These are phyloP conservation scores for Kodamaea kaohsiungensis DNA, from an alignment of 805 yeast genomes.

Conservation along the genomic window DNA sequence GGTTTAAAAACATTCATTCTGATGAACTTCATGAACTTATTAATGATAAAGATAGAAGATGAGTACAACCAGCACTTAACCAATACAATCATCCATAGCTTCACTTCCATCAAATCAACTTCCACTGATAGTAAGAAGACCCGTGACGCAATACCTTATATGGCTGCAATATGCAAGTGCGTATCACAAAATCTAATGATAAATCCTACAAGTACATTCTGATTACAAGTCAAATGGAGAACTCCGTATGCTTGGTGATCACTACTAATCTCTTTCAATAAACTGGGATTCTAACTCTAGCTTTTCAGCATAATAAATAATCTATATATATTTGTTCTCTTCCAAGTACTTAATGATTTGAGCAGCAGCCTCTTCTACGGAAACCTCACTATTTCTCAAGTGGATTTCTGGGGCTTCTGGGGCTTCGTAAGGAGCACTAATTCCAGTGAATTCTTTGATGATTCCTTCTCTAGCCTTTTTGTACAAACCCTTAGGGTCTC, in stretches of 20 bases:
- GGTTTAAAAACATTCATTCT: too few species aligned
- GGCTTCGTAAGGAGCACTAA: slow-evolving; percentile 94
- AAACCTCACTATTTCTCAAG: slow-evolving; percentile 62
- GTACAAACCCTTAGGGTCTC: slow-evolving; percentile 97
- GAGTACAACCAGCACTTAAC: too few species aligned
- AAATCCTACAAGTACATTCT: too few species aligned
- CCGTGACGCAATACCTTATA: not conserved
- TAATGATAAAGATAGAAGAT: too few species aligned
- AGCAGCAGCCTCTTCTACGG: slow-evolving; percentile 81
- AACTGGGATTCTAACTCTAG: not conserved
- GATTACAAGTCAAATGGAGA: too few species aligned
- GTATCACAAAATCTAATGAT: not conserved
- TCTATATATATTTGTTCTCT: slow-evolving; percentile 30
- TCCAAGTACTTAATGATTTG: slow-evolving; percentile 67
- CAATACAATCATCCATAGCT: too few species aligned
- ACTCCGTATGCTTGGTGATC: too few species aligned
- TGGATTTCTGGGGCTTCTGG: slow-evolving; percentile 85
- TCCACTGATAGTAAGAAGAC: too few species aligned
- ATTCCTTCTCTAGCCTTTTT: slow-evolving; percentile 95
- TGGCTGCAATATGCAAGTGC: not conserved
- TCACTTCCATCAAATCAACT: too few species aligned
- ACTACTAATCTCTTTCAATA: too few species aligned
- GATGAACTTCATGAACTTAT: too few species aligned
- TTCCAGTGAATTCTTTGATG: slow-evolving; percentile 93
- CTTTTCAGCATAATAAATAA: not conserved